phyloP scores from a whole-genome alignment of 2,329 filamentous ascomycete genomes.

The Penicillium hesseltinei region DNA sequence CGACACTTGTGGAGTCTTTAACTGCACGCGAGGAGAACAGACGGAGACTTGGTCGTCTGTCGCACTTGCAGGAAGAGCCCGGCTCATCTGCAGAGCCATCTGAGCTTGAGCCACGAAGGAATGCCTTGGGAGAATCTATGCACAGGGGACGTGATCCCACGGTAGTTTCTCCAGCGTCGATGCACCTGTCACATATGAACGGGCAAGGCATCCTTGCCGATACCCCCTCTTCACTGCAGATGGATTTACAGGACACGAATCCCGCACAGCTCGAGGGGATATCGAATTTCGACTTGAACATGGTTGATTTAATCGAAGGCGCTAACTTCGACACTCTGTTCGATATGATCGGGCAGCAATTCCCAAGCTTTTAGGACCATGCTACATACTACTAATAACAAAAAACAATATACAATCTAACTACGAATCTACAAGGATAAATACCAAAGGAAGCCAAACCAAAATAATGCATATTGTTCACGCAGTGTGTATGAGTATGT shows the following conservation, averaged over 20 bases:
- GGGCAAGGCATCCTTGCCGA: neutral
- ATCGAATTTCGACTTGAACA: slow-evolving; percentile 32
- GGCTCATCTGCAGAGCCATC: neutral
- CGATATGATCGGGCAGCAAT: slow-evolving; percentile 34
- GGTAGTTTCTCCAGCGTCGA: neutral
- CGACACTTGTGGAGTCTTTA: neutral
- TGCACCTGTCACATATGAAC: neutral
- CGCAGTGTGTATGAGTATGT: neutral
- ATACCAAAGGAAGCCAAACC: neutral
- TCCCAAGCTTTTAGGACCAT: slow-evolving; percentile 27
- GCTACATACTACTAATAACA: no score
- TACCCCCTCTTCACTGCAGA: slow-evolving; percentile 1
- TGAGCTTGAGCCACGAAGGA: neutral
- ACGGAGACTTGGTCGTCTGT: neutral
- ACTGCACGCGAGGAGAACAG: neutral
- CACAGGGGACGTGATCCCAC: neutral
- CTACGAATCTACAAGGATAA: neutral
- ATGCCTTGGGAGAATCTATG: neutral
- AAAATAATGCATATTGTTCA: neutral
- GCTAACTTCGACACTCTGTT: slow-evolving; percentile 34
- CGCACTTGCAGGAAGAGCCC: neutral
- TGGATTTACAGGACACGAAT: slow-evolving; percentile 11
- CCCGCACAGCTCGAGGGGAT: slow-evolving; percentile 8
- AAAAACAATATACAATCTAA: neutral
- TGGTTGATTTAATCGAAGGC: slow-evolving; percentile 34